Conservation (phyloP, 2,329 filamentous ascomycete genomes). For the Remersonia thermophila region DNA sequence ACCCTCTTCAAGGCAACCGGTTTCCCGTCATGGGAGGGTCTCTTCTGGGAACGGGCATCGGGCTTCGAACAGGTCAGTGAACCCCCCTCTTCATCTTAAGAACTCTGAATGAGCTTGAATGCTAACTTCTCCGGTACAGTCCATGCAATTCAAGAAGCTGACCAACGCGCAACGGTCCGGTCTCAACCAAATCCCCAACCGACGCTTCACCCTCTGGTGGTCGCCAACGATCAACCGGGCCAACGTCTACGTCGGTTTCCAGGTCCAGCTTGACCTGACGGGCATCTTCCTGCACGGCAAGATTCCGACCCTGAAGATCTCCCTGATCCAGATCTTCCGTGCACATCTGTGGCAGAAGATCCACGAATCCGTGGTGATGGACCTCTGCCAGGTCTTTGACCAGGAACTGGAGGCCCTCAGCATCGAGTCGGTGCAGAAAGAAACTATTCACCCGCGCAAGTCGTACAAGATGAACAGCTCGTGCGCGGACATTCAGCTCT, state of each 20-base stretch:
- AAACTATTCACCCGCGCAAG: slow-evolving; percentile 97
- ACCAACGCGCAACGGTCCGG: slow-evolving; percentile 94
- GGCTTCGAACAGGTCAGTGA: slow-evolving; percentile 11
- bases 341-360: slow-evolving; percentile 99
- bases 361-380: slow-evolving; percentile 97
- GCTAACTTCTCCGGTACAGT: slow-evolving; percentile 1
- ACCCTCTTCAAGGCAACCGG: slow-evolving; percentile 94
- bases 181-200: slow-evolving; percentile 96
- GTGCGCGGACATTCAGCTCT: slow-evolving; percentile 91
- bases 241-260: slow-evolving; percentile 98
- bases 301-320: slow-evolving; percentile 96
- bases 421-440: slow-evolving; percentile 96
- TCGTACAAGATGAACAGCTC: slow-evolving; percentile 99
- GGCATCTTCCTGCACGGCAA: slow-evolving; percentile 99
- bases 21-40: slow-evolving; percentile 91
- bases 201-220: slow-evolving; percentile 98
- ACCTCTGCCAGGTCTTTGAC: slow-evolving; percentile 95
- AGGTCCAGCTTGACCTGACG: slow-evolving; percentile 92
- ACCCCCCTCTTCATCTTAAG: slow-evolving; percentile 38
- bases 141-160: slow-evolving; percentile 97
- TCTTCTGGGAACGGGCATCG: slow-evolving; percentile 70
- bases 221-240: slow-evolving; percentile 85
- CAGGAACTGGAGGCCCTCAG: slow-evolving; percentile 91
- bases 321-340: slow-evolving; percentile 96
- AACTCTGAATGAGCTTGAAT: neutral